These are phyloP conservation scores for Ustilago bromivora DNA, from an alignment of 1,284 basidiomycete species.

Conservation along the genomic window DNA sequence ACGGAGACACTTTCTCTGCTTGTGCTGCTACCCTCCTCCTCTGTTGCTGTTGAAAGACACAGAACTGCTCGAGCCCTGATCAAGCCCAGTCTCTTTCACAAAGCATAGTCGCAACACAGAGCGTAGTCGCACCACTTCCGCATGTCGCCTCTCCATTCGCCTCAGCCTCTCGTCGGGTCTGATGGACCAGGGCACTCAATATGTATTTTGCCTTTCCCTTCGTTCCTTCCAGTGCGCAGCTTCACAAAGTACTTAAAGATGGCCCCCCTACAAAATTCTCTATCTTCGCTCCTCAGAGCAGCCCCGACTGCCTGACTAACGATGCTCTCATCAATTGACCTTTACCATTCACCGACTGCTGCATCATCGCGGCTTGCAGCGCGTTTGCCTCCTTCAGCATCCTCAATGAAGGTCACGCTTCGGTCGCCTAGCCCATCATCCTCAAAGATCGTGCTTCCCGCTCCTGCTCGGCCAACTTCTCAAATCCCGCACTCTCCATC, in stretches of 20 bases:
- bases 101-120: neutral
- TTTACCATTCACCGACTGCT: slow-evolving; percentile 19
- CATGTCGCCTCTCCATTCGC: no score
- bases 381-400: neutral
- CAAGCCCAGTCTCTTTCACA: neutral
- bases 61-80: no score
- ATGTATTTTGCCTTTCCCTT: neutral
- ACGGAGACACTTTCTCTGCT: neutral
- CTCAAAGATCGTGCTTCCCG: neutral
- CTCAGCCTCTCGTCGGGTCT: neutral
- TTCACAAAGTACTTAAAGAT: neutral
- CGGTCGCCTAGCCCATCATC: neutral
- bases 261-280: no score
- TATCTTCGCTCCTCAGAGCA: neutral
- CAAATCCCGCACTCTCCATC: neutral
- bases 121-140: neutral
- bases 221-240: neutral
- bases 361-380: neutral
- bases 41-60: neutral
- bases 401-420: neutral
- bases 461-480: neutral
- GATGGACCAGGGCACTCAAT: neutral
- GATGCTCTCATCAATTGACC: slow-evolving; percentile 11
- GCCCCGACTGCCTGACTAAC: neutral
- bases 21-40: neutral